Base-by-base conservation (phyloP, 176 grass and related monocot species). In the Guadua angustifolia region DNA sequence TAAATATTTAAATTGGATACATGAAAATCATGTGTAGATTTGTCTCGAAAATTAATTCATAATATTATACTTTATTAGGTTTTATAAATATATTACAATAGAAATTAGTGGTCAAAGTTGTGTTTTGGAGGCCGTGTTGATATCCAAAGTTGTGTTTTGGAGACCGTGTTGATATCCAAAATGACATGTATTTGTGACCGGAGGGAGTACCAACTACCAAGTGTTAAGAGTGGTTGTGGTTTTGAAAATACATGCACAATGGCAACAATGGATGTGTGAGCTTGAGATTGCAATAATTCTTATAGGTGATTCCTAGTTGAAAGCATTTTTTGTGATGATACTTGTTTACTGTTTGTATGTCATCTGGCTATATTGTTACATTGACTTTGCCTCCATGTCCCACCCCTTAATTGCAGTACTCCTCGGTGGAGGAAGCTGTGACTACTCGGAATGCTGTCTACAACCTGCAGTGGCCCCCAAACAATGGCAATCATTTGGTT, bases 401-500 rank as follows among this genome's bases (percentile, higher is more conserved):
- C 5, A 42, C 44, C 35, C 19, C 13, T 60, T 71, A 17, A 59
- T 80, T 87, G 45, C 63, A 99, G 97, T 99, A 84, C 79, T 89
- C 91, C 5, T 99, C 93, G 14, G 85, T 89, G 43, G 97, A 99
- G 74, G 97, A 99, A 87, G 97, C 97, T 79, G 87, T 82, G 52
- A 88, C 93, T 43, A 99, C 97, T 60, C 92, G 97, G 7, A 78
- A 94, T 86, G 91, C 91, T 87, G 70, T 99, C 33, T 99, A 92
- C 78, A 88, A 99, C 82, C 88, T 99, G 74, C 93, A 99, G 89
- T 99, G 97, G 97, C 97, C 97, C 45, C 77, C 83, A 9, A 99
- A 96, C 69, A 91, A 94, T 62, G 97, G 93, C 29, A 99, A 99
- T 82, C 88, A 89, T 71, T 78, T 99, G 73, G 71, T 94, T 44